Evolutionary conservation across 257 asterid genomes (phyloP), one percentile per base, ranked within the genome.

Genomic region (Solanum acaule): DNA sequence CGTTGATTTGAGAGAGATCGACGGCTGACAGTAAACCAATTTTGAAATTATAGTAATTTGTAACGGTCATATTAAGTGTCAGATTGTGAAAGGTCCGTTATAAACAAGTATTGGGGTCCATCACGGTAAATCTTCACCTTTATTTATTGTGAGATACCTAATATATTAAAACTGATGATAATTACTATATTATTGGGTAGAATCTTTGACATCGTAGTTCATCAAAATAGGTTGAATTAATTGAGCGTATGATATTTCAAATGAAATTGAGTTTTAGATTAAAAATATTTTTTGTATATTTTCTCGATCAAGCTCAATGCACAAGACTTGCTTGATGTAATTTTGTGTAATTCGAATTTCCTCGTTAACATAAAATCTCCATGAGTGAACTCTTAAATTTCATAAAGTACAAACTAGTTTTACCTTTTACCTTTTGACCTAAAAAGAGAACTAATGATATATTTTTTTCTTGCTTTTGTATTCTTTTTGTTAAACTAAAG

Each of bases 11-110:
- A 22, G 82, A 5, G 10, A 86, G 89, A 89, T 90, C 65, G 83
- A 87, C 91, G 88, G 88, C 12, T 73, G 46, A 46, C 27, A 81
- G 27, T 79, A 44, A 79, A 44, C 20, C 11, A n/a, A 15, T 25
- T 91, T 88, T 85, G 88, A 91, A 81, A 81, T 16, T 46, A 29
- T 72, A 16, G 46, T 35, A 83, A 44, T 56, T 59, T 89, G 90
- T 86, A 91, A 91, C 93, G 93, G 93, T 86, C 90, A 83, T 71
- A 75, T 71, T 72, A 27, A 34, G 38, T 75, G 89, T 73, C 85
- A 86, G 88, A 63, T 49, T 10, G 76, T n/a, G 73, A 88, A 88
- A 86, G 90, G 93, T 88, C 88, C 72, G 87, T 89, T 88, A 27
- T 40, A 23, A 73, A 88, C 65, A 83, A 68, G 49, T 72, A 12